A percentile compares a stretch with the other conserved stretches of the same genome.
Conservation (phyloP, 352 stramenopile species). For the Phytophthora pseudosyringae region DNA sequence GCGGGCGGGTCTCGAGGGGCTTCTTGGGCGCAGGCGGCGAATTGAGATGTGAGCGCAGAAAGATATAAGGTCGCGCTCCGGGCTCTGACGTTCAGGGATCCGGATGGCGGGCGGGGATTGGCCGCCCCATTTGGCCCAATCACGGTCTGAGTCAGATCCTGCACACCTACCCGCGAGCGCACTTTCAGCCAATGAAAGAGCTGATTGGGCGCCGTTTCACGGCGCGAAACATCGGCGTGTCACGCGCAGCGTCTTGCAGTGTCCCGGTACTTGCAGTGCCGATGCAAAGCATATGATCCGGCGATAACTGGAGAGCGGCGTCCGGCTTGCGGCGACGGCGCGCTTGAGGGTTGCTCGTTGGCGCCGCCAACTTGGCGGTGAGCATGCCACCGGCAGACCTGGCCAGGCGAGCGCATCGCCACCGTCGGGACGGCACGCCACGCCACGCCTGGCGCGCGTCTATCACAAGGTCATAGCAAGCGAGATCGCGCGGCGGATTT, state of each 20-base stretch:
- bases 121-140: slow-evolving; percentile 11
- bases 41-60: slow-evolving; percentile 47
- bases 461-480: slow-evolving; percentile 22
- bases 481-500: slow-evolving; percentile 17
- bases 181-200: slow-evolving; percentile 16
- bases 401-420: slow-evolving; percentile 1
- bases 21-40: slow-evolving; percentile 29
- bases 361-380: too few species aligned
- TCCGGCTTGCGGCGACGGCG: not conserved
- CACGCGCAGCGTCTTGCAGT: slow-evolving; percentile 27
- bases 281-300: slow-evolving; percentile 26
- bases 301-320: slow-evolving; percentile 12
- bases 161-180: not conserved
- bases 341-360: not conserved
- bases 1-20: not conserved
- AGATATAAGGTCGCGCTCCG: slow-evolving; percentile 28
- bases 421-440: slow-evolving; percentile 12
- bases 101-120: slow-evolving; percentile 14
- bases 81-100: slow-evolving; percentile 24
- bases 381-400: not conserved
- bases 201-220: slow-evolving; percentile 3
- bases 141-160: not conserved
- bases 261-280: slow-evolving; percentile 18
- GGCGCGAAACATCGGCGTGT: slow-evolving; percentile 35
- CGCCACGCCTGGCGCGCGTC: slow-evolving; percentile 19